Conservation (phyloP, 176 grass and related monocot genomes). For the Oryza rufipogon region DNA sequence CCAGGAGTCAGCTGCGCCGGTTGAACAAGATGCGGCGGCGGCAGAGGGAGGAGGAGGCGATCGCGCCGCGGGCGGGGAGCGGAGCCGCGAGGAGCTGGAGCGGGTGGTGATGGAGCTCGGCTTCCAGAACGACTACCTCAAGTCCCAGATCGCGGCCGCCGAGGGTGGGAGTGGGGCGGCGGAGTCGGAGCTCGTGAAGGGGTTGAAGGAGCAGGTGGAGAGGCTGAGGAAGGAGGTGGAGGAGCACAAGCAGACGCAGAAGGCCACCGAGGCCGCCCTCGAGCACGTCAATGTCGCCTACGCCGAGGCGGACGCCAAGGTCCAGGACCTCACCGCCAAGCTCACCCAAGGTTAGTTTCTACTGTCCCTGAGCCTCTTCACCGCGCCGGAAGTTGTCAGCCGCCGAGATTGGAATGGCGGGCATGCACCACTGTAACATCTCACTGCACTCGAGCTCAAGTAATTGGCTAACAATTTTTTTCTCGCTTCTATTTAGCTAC, state of each 20-base stretch:
- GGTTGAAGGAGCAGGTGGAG: conserved; percentile 65
- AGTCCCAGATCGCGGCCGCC: conserved; percentile 54
- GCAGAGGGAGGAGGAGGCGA: background rate
- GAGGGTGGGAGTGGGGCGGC: background rate
- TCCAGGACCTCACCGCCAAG: conserved; percentile 75
- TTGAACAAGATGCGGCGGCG: background rate
- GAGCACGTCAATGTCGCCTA: conserved; percentile 80
- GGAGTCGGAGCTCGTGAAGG: conserved; percentile 49
- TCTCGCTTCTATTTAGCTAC: background rate
- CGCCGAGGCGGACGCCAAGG: conserved; percentile 82
- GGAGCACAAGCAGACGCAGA: conserved; percentile 78
- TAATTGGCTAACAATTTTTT: background rate
- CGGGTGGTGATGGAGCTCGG: conserved; percentile 62
- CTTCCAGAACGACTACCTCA: conserved; percentile 66
- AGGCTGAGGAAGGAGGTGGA: conserved; percentile 62
- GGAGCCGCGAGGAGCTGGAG: conserved; percentile 47
- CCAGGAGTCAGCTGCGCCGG: background rate
- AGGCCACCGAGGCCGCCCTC: conserved; percentile 69
- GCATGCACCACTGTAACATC: background rate
- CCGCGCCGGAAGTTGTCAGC: background rate
- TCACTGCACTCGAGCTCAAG: conserved; percentile 4
- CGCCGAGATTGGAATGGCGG: background rate
- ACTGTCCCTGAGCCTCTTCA: background rate
- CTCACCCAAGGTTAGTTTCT: conserved; percentile 71
- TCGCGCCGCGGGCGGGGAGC: conserved; percentile 9